phyloP scores from a whole-genome alignment of 768 basidiomycete genomes.

The Dentipellis sp. region DNA sequence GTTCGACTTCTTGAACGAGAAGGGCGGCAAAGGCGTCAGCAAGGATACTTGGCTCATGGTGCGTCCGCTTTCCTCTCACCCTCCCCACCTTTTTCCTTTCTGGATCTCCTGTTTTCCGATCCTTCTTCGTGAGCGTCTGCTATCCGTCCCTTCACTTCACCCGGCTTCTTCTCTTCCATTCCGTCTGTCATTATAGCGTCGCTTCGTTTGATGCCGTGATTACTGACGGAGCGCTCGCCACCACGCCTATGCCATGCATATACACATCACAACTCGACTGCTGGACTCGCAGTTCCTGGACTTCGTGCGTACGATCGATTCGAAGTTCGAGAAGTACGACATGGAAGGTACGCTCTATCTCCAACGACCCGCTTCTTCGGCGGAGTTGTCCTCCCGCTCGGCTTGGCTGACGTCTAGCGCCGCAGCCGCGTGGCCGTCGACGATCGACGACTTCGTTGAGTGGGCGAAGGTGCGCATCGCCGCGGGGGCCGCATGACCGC shows the following conservation, averaged over 20 bases:
- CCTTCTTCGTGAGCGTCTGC: not conserved
- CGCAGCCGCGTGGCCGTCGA: constrained; percentile 78
- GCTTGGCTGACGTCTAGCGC: constrained; percentile 5
- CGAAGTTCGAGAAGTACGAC: constrained; percentile 65
- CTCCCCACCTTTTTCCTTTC: not conserved
- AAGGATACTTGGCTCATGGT: constrained; percentile 90
- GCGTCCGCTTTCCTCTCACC: constrained; percentile 16
- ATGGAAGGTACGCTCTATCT: constrained; percentile 44
- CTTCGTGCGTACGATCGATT: constrained; percentile 69
- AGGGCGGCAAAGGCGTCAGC: constrained; percentile 68
- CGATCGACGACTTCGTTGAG: constrained; percentile 78
- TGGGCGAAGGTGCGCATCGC: constrained; percentile 41
- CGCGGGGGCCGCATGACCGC: constrained; percentile 1
- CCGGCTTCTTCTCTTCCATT: not conserved
- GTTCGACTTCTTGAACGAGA: constrained; percentile 66
- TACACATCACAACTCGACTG: not conserved
- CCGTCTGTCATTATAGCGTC: not conserved
- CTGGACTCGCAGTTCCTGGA: constrained; percentile 52
- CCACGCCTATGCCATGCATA: not conserved
- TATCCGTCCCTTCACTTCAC: not conserved
- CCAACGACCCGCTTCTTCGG: not conserved
- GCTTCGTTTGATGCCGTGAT: not conserved
- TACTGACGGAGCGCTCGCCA: not conserved
- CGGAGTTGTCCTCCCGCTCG: constrained; percentile 4
- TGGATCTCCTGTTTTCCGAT: not conserved